Percentiles rank a stretch among this genome's conserved stretches.
phyloP scores from a whole-genome alignment of 768 basidiomycete species.

The Boletus pseudo-olivaceus region DNA sequence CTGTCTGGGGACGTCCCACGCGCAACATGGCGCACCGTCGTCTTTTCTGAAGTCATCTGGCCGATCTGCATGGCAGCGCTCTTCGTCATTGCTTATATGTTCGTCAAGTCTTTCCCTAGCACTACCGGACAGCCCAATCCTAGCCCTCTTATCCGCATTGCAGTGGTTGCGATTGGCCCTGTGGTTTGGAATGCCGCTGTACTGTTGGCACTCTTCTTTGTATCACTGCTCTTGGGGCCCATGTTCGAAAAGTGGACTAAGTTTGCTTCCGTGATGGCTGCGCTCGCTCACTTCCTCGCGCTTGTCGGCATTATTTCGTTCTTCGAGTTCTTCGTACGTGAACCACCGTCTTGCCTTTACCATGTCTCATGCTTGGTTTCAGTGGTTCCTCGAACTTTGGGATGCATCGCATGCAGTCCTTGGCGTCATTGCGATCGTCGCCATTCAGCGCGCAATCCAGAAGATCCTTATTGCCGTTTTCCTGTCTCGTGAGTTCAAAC shows the following conservation, averaged over 20 bases:
- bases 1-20: slow-evolving; percentile 92
- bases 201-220: slow-evolving; percentile 79
- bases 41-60: slow-evolving; percentile 80
- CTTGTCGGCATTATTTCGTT: slow-evolving; percentile 82
- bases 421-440: slow-evolving; percentile 84
- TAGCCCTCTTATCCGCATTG: slow-evolving; percentile 88
- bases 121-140: slow-evolving; percentile 58
- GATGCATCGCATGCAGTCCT: slow-evolving; percentile 95
- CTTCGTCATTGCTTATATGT: slow-evolving; percentile 86
- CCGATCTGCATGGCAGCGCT: slow-evolving; percentile 73
- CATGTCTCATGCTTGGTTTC: slow-evolving; percentile 14
- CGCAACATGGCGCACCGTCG: slow-evolving; percentile 79
- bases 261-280: slow-evolving; percentile 93
- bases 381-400: slow-evolving; percentile 98
- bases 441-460: slow-evolving; percentile 88
- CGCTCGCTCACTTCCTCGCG: slow-evolving; percentile 77
- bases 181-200: slow-evolving; percentile 94
- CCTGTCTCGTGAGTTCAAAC: slow-evolving; percentile 96
- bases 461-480: slow-evolving; percentile 93
- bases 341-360: slow-evolving; percentile 28
- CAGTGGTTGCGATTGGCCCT: slow-evolving; percentile 84
- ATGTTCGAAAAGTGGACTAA: slow-evolving; percentile 80
- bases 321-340: slow-evolving; percentile 93
- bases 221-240: slow-evolving; percentile 90
- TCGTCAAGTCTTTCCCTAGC: slow-evolving; percentile 87